Conservation (phyloP, 1,139 yeast species). For the Candida neerlandica region DNA sequence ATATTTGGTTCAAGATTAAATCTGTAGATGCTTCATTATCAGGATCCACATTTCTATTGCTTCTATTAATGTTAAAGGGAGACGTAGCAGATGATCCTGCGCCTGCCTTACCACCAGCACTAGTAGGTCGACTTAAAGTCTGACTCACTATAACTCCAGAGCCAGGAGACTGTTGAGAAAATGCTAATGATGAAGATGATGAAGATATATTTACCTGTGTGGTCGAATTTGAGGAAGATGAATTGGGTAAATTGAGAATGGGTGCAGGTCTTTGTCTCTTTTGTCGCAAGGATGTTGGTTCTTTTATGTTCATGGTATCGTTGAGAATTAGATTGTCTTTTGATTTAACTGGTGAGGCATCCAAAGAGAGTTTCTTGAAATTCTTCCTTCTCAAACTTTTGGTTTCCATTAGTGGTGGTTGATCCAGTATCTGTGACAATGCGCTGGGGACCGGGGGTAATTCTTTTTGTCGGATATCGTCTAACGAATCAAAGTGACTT, state of each 20-base stretch:
- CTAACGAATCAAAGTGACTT: conserved; percentile 30
- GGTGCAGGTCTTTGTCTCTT: conserved; percentile 27
- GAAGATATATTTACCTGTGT: conserved; percentile 9
- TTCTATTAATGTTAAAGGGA: conserved; percentile 20
- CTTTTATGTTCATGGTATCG: conserved; percentile 14
- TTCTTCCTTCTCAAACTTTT: conserved; percentile 73
- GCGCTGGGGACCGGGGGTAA: conserved; percentile 32
- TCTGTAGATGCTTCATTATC: conserved; percentile 27
- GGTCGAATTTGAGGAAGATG: conserved; percentile 8
- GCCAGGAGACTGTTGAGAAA: conserved; percentile 8
- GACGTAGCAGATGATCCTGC: neutral
- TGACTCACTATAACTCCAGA: conserved; percentile 14
- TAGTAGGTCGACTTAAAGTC: conserved; percentile 13
- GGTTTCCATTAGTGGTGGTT: conserved; percentile 38
- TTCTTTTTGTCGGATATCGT: conserved; percentile 37
- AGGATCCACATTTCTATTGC: conserved; percentile 33
- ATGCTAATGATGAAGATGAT: conserved; percentile 5
- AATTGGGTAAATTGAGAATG: conserved; percentile 22
- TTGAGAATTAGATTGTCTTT: conserved; percentile 3
- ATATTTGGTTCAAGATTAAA: conserved; percentile 33
- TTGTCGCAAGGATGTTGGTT: conserved; percentile 18
- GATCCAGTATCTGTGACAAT: neutral
- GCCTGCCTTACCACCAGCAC: conserved; percentile 8
- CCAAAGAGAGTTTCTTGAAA: conserved; percentile 67
- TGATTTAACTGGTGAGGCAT: conserved; percentile 19